Conservation (phyloP, 331 rosid species). For the Malus hybrid region DNA sequence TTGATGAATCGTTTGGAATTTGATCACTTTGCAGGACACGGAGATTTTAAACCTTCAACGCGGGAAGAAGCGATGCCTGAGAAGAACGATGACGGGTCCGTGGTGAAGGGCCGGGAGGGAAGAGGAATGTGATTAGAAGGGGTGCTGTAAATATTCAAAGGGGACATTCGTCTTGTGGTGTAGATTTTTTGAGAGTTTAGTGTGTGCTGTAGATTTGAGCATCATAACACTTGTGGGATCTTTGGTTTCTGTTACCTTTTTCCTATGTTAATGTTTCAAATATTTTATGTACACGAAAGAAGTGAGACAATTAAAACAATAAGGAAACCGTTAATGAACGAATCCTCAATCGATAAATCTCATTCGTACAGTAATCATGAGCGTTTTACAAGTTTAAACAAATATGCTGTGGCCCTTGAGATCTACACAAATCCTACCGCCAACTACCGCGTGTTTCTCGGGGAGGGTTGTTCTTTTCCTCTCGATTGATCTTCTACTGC, state of each 20-base stretch:
- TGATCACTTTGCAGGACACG: constrained; percentile 39
- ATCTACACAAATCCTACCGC: neutral
- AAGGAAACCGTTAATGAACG: neutral
- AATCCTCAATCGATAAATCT: neutral
- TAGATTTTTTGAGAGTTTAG: constrained; percentile 39
- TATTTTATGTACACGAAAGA: neutral
- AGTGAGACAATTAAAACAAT: neutral
- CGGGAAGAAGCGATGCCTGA: constrained; percentile 64
- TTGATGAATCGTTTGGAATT: neutral
- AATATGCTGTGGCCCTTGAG: neutral
- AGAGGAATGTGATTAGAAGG: constrained; percentile 4
- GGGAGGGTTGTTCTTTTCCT: neutral
- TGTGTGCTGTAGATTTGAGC: constrained; percentile 22
- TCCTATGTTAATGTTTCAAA: too few species aligned
- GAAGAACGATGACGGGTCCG: constrained; percentile 84
- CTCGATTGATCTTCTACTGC: neutral
- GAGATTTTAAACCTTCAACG: constrained; percentile 66
- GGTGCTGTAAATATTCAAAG: constrained; percentile 40
- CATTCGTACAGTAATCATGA: neutral
- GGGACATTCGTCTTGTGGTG: constrained; percentile 19
- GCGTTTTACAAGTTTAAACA: neutral
- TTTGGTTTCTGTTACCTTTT: neutral
- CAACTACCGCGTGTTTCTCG: too few species aligned
- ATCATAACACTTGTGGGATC: neutral
- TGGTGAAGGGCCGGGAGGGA: constrained; percentile 41